Evolutionary conservation across 768 basidiomycete species (phyloP), one percentile per base, ranked within the genome.

Genomic region (Stropharia rugosoannulata): DNA sequence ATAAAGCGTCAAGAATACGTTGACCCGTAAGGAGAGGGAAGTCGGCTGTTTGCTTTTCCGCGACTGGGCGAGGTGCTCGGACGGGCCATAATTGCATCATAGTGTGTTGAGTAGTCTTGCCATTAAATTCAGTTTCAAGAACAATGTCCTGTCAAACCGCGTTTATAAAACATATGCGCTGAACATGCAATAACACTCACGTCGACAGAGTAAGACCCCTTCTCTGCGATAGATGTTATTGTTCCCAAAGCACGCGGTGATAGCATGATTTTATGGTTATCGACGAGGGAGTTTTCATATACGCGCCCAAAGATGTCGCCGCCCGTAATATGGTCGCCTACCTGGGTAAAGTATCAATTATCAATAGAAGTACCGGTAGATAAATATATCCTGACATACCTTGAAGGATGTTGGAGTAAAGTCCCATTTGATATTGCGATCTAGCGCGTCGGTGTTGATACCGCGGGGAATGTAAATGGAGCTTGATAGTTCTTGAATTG

Each of bases 71-170:
- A 48, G 97, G 95, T 16, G 96, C 97, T 66, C 97, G 93, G 58
- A 99, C 97, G 61, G 97, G 97, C 97, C 97, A 99, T 32, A 96
- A 78, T 67, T 99, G 97, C 92, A 97, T 91, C 85, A 99, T 87
- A 15, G 90, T 87, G 70, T 98, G 96, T 64, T 95, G 82, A 12
- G 94, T 90, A 38, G 80, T 88, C 76, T 95, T 94, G 61, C 96
- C 97, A 59, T 98, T 87, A 66, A 99, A 98, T 68, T 98, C 97
- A 6, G 96, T 98, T 74, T 99, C 97, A 46, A 98, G 77, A 18
- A 99, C 90, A 49, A 95, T 80, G 69, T 99, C 97, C 93, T 97
- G 27, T 32, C 9, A 46, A 12, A 49, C 22, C 18, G 51, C 12
- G 47, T 39, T 42, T 22, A 39, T 36, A 11, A 38, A 15, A 19